Evolutionary conservation across 345 rosid species (phyloP).

Genomic region (Ailanthus altissimus): DNA sequence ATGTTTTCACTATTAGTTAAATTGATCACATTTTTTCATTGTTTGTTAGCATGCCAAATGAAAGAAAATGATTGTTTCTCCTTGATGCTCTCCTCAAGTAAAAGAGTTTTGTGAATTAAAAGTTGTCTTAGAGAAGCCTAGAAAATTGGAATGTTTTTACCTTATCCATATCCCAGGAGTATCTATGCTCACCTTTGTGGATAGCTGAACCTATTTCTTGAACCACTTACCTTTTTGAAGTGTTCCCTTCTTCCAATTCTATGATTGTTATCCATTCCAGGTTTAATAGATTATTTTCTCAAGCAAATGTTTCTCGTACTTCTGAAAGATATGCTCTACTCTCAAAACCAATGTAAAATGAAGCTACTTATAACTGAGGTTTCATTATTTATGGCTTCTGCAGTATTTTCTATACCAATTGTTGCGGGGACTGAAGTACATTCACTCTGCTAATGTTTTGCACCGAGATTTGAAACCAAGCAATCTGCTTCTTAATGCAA

Average conservation of each 20-base stretch:
- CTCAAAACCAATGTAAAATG: neutral
- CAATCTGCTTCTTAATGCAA: slow-evolving; percentile 69
- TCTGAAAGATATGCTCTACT: neutral
- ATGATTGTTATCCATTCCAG: neutral
- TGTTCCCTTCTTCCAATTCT: neutral
- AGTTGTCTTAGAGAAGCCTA: neutral
- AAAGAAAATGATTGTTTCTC: neutral
- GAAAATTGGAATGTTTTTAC: neutral
- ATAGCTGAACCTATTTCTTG: neutral
- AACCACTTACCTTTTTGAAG: neutral
- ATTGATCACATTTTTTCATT: neutral
- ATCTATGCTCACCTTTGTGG: neutral
- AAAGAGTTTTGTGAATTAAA: neutral
- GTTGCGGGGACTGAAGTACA: slow-evolving; percentile 76
- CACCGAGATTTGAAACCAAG: slow-evolving; percentile 92
- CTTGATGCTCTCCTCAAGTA: neutral
- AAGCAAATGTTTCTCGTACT: neutral
- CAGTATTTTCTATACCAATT: slow-evolving; percentile 89
- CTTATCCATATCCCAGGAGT: neutral
- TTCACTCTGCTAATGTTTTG: slow-evolving; percentile 80
- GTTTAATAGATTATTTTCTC: neutral
- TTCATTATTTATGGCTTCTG: slow-evolving; percentile 11
- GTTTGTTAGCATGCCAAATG: neutral
- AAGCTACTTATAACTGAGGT: neutral
- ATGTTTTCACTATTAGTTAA: neutral